Evolutionary conservation across 306 rosid genomes (phyloP).

Genomic region (Lagenaria siceraria): DNA sequence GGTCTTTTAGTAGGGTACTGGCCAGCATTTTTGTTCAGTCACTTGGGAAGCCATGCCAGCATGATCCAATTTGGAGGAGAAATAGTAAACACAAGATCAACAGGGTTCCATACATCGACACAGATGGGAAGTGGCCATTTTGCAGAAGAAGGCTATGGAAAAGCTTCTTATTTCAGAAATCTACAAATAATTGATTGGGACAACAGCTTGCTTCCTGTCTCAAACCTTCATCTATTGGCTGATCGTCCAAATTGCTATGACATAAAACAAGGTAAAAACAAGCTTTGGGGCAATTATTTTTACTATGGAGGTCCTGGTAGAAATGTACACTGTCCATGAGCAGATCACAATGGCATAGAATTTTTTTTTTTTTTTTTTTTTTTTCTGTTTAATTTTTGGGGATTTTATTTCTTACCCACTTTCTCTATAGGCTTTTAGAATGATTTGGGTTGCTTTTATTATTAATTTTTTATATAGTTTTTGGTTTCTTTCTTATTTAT

Average conservation of each 20-base stretch:
- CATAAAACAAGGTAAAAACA: constrained; percentile 59
- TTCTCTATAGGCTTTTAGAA: background rate
- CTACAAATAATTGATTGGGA: constrained; percentile 94
- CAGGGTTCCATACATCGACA: constrained; percentile 84
- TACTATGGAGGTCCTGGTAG: constrained; percentile 99
- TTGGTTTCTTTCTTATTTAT: background rate
- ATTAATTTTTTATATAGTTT: background rate
- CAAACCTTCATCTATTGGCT: constrained; percentile 63
- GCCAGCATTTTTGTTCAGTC: constrained; percentile 89
- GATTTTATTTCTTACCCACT: background rate
- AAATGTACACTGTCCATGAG: constrained; percentile 80
- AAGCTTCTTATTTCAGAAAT: constrained; percentile 92
- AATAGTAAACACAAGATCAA: constrained; percentile 68
- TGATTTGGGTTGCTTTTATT: constrained; percentile 3
- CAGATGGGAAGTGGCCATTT: constrained; percentile 99
- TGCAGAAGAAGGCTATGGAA: constrained; percentile 80
- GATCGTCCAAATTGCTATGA: constrained; percentile 90
- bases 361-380: background rate
- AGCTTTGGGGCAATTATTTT: constrained; percentile 91
- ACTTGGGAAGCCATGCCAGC: constrained; percentile 75
- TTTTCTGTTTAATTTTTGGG: background rate
- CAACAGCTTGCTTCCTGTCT: constrained; percentile 71
- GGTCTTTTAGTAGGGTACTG: constrained; percentile 89
- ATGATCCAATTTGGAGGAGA: constrained; percentile 99
- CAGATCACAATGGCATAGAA: constrained; percentile 9